Evolutionary conservation across 2,329 filamentous ascomycete genomes (phyloP), one percentile per base, ranked within the genome.

Genomic region (Aspergillus phoenicis): DNA sequence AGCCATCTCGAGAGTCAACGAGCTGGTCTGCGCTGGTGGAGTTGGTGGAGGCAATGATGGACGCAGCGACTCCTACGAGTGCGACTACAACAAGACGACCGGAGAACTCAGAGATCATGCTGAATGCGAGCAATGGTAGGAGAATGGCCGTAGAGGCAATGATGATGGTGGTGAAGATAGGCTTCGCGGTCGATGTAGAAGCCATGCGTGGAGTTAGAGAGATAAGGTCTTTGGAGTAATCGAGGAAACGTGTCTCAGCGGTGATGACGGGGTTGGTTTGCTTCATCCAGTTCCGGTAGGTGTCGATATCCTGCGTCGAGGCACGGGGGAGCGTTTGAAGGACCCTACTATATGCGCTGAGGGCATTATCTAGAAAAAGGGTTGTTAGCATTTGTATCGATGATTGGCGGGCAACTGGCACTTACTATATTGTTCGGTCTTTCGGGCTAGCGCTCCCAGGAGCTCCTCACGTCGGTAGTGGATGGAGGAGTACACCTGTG

Each of bases 341-440:
- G 60, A 85, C 73, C 63, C 77, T 78, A 62, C 75, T 80, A 66
- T 83, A 87, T 53, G 77, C 77, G 59, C 73, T 74, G 20, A 80
- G 76, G 4, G 77, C 74, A 39, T 73, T 77, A 59, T 80, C 78
- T 77, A 30, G 39, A 28, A 22, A 13, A 49, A 3, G 10, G 22
- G 11, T 24, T 15, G 24, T 64, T 41, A 60, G 57, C 49, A 11
- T 52, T 26, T 17, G 5, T 22, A 28, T 43, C 8, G 6, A 10
- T n/a, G n/a, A 24, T 5, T 26, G 20, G 15, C 2, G 3, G 11
- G 33, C 20, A 20, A 13, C 15, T 20, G 33, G 15, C 58, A 63
- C 81, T 75, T 75, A 86, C 84, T 86, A 66, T 89, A 89, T 71
- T 88, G 85, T 59, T 85, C 83, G 11, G 85, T 80, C 68, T 88